Base-by-base conservation (phyloP, 495 filamentous ascomycete genomes). In the Penicillium odoratum region DNA sequence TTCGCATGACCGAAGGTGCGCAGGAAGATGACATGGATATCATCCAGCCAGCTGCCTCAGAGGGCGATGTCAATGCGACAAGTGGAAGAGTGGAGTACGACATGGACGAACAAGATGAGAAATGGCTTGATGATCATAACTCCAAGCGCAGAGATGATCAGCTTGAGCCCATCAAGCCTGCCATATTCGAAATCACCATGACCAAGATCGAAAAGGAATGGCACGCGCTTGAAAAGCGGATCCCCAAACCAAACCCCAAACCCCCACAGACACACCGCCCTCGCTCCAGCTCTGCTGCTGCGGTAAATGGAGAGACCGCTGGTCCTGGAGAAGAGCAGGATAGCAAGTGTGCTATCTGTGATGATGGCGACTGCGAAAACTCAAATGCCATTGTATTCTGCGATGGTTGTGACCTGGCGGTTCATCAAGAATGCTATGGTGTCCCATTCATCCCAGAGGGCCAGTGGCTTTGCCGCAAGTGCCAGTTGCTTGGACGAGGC, bases 311-410 rank as follows among this genome's bases (percentile, higher is more conserved):
- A 33, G 93, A 96, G 71, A 85, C 87, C 18, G 86, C 85, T 53
- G 90, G 78, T 5, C 73, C 84, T 4, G 92, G 92, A 26, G 94
- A 97, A 69, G 94, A 98, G 67, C 93, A 96, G 65, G 94, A 98
- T 63, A 96, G 86, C 69, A 98, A 97, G 70, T 99, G 94, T 66
- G 93, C 90, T 31, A 95, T 99, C 48, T 99, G 94, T 62, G 94
- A 98, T 68, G 94, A 98, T 68, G 95, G 94, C 30, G 94, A 99
- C 65, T 98, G 95, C 64, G 94, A 98, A 74, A 99, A 98, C 69
- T 92, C 93, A n/a, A 99, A 99, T 71, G 95, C 94, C 7, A 99
- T 99, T 66, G 95, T 99, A 25, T 99, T 98, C 33, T 99, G 94
- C 64, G 94, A 99, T 68, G 95, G 94, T 8, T 98, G 94, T 72